These are phyloP conservation scores for Leucogyrophana mollusca DNA, from an alignment of 768 basidiomycete genomes.

Conservation along the genomic window DNA sequence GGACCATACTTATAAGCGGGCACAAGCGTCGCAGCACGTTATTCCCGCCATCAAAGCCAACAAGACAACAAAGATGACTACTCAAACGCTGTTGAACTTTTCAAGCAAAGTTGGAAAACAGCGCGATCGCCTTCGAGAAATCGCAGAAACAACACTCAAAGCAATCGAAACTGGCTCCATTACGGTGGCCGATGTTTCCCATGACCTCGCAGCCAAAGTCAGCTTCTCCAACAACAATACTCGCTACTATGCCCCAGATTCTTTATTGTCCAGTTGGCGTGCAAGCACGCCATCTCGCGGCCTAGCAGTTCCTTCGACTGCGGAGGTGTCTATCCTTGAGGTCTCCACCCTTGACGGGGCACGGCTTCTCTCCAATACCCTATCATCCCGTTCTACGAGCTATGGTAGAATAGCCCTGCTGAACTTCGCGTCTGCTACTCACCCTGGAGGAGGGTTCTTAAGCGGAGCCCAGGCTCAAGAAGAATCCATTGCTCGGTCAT, in stretches of 20 bases:
- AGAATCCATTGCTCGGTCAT: constrained; percentile 76
- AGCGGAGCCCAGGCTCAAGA: constrained; percentile 77
- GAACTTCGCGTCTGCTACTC: constrained; percentile 76
- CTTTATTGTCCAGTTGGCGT: constrained; percentile 47
- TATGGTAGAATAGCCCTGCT: constrained; percentile 54
- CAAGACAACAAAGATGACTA: too few species aligned
- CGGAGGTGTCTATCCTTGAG: constrained; percentile 51
- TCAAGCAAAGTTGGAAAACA: too few species aligned
- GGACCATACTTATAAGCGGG: too few species aligned
- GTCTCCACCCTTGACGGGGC: constrained; percentile 66
- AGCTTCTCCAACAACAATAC: constrained; percentile 42
- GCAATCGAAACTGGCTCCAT: constrained; percentile 48
- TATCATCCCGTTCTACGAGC: constrained; percentile 10
- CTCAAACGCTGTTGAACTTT: too few species aligned
- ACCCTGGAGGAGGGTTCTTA: constrained; percentile 76
- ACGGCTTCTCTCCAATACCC: constrained; percentile 32
- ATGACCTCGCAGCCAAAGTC: constrained; percentile 35
- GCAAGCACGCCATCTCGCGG: constrained; percentile 7
- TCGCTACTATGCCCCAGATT: constrained; percentile 51
- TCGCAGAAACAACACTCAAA: constrained; percentile 51
- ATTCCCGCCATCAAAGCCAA: too few species aligned
- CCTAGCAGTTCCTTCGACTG: constrained; percentile 3
- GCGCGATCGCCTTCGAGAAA: constrained; percentile 27
- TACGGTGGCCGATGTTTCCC: constrained; percentile 21
- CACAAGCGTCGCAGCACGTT: too few species aligned